These are phyloP conservation scores for Aspergillus sclerotiicarbonarius DNA, from an alignment of 495 filamentous ascomycete genomes.

Conservation along the genomic window DNA sequence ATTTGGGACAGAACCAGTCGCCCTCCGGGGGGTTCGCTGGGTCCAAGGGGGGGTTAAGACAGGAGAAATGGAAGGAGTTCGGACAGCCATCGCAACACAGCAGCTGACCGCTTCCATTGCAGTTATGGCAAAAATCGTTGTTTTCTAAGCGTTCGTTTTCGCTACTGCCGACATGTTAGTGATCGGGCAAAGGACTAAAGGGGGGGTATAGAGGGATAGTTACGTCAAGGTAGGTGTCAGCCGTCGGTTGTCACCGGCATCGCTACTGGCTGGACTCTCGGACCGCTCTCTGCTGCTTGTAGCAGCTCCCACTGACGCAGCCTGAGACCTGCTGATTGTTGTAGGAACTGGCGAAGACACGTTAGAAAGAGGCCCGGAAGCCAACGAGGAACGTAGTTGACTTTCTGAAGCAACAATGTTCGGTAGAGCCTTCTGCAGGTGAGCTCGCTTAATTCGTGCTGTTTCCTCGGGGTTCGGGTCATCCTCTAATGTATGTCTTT, in stretches of 20 bases:
- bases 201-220: neutral
- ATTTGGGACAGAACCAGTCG: conserved; percentile 83
- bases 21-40: conserved; percentile 61
- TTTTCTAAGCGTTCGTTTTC: conserved; percentile 56
- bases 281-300: conserved; percentile 11
- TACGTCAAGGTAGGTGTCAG: conserved; percentile 20
- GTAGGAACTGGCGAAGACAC: conserved; percentile 14
- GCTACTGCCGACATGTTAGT: conserved; percentile 16
- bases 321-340: neutral
- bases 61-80: conserved; percentile 82
- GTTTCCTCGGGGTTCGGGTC: conserved; percentile 23
- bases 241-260: conserved; percentile 27
- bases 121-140: conserved; percentile 82
- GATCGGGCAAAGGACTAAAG: neutral
- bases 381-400: conserved; percentile 25
- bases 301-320: neutral
- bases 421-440: conserved; percentile 23
- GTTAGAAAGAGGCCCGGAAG: conserved; percentile 16
- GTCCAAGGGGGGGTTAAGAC: conserved; percentile 74
- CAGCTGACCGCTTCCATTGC: conserved; percentile 75
- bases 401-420: conserved; percentile 23
- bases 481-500: conserved; percentile 31
- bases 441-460: conserved; percentile 30
- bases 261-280: conserved; percentile 23
- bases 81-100: conserved; percentile 91